Base-by-base conservation (phyloP, 2,329 filamentous ascomycete genomes). In the Clonostachys rhizophaga region DNA sequence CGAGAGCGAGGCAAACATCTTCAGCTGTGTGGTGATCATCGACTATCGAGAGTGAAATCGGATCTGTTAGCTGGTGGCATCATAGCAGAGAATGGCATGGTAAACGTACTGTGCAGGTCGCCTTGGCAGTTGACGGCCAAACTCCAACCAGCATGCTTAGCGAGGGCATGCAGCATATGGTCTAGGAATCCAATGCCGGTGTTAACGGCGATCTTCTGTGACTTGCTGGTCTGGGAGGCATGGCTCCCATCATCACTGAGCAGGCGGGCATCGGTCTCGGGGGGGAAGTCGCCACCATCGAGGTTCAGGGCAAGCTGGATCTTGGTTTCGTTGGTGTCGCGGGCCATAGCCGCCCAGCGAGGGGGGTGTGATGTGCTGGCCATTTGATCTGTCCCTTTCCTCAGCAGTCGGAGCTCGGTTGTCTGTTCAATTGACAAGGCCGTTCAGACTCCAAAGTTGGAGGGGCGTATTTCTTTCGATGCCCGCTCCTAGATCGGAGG, bases 21-120 rank as follows among this genome's bases (percentile, higher is more conserved):
- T 99, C 94, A 53, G 91, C 87, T 9, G 92, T 96, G 79, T 99
- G 94, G 73, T 99, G 94, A 77, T 97, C 94, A 72, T 99, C 94
- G 66, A 99, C 91, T 92, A 51, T 16, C 16, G 13, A 13, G 45
- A 34, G 24, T 3, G 33, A 18, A 18, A 6, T 44, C 13, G 42
- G 5, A 17, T 44, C 13, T 12, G 44, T 24, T 20, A 39, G 24
- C 12, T 11, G 17, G 36, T 17, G n/a, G 16, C 9, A 16, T 20
- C n/a, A 16, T 13, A 12, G 39, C 9, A 12, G 24, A 39, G 17
- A 9, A 35, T 44, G 37, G 34, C n/a, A 34, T 43, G 37, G 34
- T 12, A 34, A 39, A 78, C 83, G 54, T 70, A 92, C 89, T 96
- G 74, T 95, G 88, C 46, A 97, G 72, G 70, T 99, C 94, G 47